These are phyloP conservation scores for Neofusicoccum ribis DNA, from an alignment of 2,329 filamentous ascomycete genomes.

Conservation along the genomic window DNA sequence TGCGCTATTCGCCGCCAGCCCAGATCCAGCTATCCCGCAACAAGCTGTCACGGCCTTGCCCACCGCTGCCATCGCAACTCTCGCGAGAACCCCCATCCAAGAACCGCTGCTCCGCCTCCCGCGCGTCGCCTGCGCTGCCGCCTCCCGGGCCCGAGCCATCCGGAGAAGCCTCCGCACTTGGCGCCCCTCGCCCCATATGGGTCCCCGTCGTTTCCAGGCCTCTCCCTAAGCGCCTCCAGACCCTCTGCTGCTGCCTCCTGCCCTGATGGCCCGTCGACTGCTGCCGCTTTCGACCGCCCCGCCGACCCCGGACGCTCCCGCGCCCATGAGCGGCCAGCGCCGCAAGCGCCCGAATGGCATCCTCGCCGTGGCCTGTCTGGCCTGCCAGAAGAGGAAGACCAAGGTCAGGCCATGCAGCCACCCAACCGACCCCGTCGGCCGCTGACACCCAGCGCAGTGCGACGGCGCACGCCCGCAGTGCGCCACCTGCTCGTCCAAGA, in stretches of 20 bases:
- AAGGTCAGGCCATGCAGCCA: background rate
- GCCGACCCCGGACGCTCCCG: background rate
- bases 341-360: slow-evolving; percentile 12
- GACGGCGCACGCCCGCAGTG: background rate
- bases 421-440: background rate
- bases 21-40: no score
- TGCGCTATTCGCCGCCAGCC: no score
- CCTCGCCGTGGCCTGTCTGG: background rate
- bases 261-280: background rate
- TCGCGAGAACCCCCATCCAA: no score
- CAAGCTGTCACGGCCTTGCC: no score
- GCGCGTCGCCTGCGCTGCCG: no score
- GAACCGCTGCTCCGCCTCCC: no score
- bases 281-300: background rate
- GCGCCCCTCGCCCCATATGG: no score
- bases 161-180: no score
- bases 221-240: background rate
- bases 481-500: background rate
- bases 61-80: no score
- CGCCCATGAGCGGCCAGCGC: background rate
- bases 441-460: background rate
- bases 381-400: slow-evolving; percentile 9
- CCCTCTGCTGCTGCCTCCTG: background rate
- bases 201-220: background rate
- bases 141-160: no score